Evolutionary conservation across 257 asterid genomes (phyloP), one percentile per base, ranked within the genome.

Genomic region (Solanum lycopersicoides): DNA sequence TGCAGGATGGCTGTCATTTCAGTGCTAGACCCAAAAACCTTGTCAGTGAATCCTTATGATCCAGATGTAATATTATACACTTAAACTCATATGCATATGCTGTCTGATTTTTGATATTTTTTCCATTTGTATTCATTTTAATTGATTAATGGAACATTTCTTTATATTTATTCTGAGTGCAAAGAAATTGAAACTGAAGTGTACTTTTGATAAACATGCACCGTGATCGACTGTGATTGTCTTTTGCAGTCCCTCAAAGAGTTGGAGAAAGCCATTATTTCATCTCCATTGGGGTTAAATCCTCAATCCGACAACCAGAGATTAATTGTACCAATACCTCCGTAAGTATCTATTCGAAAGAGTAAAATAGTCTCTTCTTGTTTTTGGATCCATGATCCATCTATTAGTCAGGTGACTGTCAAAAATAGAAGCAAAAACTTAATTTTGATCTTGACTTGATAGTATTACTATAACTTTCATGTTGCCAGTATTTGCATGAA

Each of bases 1-100:
- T 92, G 86, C 91, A 92, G 99, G 94, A 93, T 97, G 91, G 98
- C 99, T 35, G 95, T 91, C 65, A 97, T 97, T 88, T 97, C 98
- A 28, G 98, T 95, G 66, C 91, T 95, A 83, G 99, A 97, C 90
- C 83, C 98, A 4, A 97, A 94, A 91, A 97, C 99, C 53, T 93
- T 97, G 60, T 93, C 98, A 1, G 93, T 97, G 86, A 92, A 96
- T 89, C 98, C 98, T 7, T 94, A 90, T 80, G 98, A 97, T 92
- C 93, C 98, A 87, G 93, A 90, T 89, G 98, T 96, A 94, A 93
- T 90, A 82, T 87, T 37, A 77, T 83, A 23, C 86, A 87, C 86
- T 86, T 87, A 86, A 82, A 72, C 66, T 47, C 60, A 30, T 88
- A 59, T 60, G 47, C 56, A n/a, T 66, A 37, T 59, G 47, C 63